A percentile compares a stretch with the other conserved stretches of the same genome.
Evolutionary conservation across 805 yeast genomes (phyloP).

Genomic region (Debaryomyces castellii): DNA sequence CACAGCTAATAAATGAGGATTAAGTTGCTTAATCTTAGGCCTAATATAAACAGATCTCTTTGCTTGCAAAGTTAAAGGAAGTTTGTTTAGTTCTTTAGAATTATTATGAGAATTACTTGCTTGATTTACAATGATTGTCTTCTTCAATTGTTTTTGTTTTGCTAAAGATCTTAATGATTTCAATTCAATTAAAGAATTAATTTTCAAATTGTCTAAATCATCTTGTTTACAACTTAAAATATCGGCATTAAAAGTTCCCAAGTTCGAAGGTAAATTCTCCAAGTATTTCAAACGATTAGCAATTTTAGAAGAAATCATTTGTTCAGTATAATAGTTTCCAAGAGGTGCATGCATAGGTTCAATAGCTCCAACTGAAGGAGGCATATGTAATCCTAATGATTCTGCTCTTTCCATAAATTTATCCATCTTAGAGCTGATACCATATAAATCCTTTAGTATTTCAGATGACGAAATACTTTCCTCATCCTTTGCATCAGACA

Average conservation of each 20-base stretch:
- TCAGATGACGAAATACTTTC: slow-evolving; percentile 3
- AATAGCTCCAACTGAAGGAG: slow-evolving; percentile 18
- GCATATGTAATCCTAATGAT: slow-evolving; percentile 36
- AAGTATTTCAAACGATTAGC: slow-evolving; percentile 58
- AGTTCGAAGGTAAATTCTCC: slow-evolving; percentile 65
- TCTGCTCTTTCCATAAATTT: slow-evolving; percentile 36
- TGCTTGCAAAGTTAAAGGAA: slow-evolving; percentile 62
- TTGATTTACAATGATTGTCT: slow-evolving; percentile 51
- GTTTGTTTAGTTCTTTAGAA: slow-evolving; percentile 48
- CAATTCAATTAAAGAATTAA: slow-evolving; percentile 68
- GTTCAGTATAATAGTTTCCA: slow-evolving; percentile 54
- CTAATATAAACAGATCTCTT: slow-evolving; percentile 68
- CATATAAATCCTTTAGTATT: slow-evolving; percentile 5
- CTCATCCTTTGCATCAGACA: not conserved
- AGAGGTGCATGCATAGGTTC: slow-evolving; percentile 42
- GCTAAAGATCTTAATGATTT: slow-evolving; percentile 64
- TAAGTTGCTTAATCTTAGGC: slow-evolving; percentile 67
- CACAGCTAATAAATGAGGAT: slow-evolving; percentile 73
- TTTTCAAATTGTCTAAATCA: slow-evolving; percentile 51
- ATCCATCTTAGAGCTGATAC: slow-evolving; percentile 1
- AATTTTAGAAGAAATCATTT: slow-evolving; percentile 51
- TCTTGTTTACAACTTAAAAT: slow-evolving; percentile 26
- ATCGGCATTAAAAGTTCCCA: slow-evolving; percentile 54
- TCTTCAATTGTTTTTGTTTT: slow-evolving; percentile 70
- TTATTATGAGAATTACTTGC: slow-evolving; percentile 58